phyloP scores from a whole-genome alignment of 768 basidiomycete genomes.

The Lactifluus volemus region DNA sequence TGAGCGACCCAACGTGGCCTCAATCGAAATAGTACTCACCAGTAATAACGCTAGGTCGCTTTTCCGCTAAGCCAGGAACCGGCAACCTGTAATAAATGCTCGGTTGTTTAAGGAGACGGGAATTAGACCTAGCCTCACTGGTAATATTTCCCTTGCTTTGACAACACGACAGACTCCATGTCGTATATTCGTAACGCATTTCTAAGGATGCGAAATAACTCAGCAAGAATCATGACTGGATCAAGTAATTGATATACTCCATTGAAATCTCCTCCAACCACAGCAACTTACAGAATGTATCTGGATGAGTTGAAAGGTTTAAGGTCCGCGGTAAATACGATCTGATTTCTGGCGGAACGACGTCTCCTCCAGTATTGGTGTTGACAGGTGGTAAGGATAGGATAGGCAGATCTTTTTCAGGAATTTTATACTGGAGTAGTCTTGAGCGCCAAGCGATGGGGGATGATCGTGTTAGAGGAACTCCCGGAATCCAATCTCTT shows the following conservation, averaged over 20 bases:
- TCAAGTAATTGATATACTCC: background rate
- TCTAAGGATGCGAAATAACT: background rate
- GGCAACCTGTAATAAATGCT: background rate
- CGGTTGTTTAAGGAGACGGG: background rate
- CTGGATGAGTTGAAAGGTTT: background rate
- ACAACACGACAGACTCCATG: background rate
- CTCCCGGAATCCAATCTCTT: background rate
- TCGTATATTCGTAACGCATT: background rate
- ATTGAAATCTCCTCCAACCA: slow-evolving; percentile 1
- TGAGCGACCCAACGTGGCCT: background rate
- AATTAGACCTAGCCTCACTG: background rate
- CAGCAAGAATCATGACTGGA: background rate
- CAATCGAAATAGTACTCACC: background rate
- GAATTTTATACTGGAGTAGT: background rate
- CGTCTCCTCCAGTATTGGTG: background rate
- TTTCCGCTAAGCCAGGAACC: slow-evolving; percentile 10
- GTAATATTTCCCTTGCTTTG: background rate
- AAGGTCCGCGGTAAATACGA: background rate
- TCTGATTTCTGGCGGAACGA: background rate
- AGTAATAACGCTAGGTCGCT: slow-evolving; percentile 5
- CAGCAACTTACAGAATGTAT: background rate
- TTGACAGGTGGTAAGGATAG: background rate
- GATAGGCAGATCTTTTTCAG: background rate
- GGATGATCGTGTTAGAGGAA: background rate
- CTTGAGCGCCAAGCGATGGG: slow-evolving; percentile 2